Percentiles rank a stretch among this genome's conserved stretches.
phyloP scores from a whole-genome alignment of 768 basidiomycete genomes.

The Rhodotorula kratochvilovae region DNA sequence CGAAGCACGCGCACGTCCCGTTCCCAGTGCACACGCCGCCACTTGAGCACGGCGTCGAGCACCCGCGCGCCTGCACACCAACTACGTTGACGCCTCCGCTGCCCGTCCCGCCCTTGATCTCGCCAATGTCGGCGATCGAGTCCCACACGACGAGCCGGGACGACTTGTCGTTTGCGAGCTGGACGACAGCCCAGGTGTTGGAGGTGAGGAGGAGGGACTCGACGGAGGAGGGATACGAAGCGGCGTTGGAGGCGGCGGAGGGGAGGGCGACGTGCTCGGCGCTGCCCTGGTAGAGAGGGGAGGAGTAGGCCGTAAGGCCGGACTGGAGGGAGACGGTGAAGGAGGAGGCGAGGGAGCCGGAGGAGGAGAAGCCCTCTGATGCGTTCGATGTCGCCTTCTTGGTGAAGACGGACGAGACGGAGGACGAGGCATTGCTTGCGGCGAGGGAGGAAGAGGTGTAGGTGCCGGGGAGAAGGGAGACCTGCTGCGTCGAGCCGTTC shows the following conservation, averaged over 20 bases:
- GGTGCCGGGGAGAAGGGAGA: conserved; percentile 38
- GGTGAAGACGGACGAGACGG: conserved; percentile 9
- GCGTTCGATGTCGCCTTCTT: neutral
- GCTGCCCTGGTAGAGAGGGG: conserved; percentile 63
- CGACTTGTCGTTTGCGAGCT: conserved; percentile 24
- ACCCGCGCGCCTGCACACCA: conserved; percentile 67
- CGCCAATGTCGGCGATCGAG: conserved; percentile 66
- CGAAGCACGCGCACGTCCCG: conserved; percentile 66
- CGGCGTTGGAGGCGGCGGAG: conserved; percentile 45
- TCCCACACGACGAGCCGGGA: conserved; percentile 69
- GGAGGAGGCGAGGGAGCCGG: conserved; percentile 46
- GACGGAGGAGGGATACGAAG: conserved; percentile 3
- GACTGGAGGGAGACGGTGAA: conserved; percentile 57
- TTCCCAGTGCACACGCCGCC: conserved; percentile 66
- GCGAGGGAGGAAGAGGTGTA: conserved; percentile 30
- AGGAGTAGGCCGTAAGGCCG: conserved; percentile 64
- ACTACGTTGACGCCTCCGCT: conserved; percentile 58
- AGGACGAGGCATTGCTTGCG: conserved; percentile 2
- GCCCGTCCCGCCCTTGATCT: conserved; percentile 57
- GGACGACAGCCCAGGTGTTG: conserved; percentile 12
- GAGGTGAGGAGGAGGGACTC: conserved; percentile 28
- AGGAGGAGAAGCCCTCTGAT: conserved; percentile 56
- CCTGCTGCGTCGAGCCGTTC: conserved; percentile 11
- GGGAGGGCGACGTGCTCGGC: conserved; percentile 58
- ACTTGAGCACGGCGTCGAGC: conserved; percentile 70